Percentiles rank a stretch among this genome's conserved stretches.
Evolutionary conservation across 768 basidiomycete genomes (phyloP).

Genomic region (Nevesoporus exiguus): DNA sequence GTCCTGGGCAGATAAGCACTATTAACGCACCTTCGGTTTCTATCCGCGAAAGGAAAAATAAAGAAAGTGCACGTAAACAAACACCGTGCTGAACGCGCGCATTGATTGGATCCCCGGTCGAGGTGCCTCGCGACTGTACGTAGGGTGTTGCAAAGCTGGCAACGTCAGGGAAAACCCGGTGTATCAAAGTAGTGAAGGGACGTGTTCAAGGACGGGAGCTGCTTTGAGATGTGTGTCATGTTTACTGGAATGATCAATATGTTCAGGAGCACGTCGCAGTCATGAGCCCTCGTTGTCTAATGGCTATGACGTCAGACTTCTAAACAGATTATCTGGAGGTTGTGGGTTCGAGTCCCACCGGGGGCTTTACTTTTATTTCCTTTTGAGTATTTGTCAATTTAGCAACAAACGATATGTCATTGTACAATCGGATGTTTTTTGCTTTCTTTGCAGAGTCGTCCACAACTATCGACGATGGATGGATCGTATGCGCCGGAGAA

Average conservation of each 20-base stretch:
- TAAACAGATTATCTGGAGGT: constrained; percentile 80
- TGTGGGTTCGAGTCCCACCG: constrained; percentile 85
- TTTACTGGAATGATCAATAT: not conserved
- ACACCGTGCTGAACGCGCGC: not conserved
- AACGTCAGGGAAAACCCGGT: not conserved
- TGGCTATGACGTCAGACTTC: constrained; percentile 92
- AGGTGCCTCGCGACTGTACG: not conserved
- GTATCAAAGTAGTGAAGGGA: no score
- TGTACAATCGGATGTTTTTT: not conserved
- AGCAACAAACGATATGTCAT: not conserved
- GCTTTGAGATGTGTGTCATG: no score
- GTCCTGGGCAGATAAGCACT: constrained; percentile 7
- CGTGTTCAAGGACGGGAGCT: no score
- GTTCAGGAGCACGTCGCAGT: not conserved
- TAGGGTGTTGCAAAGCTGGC: not conserved
- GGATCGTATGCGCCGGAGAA: not conserved
- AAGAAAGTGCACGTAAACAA: not conserved
- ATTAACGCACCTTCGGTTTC: not conserved
- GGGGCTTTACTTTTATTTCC: constrained; percentile 46
- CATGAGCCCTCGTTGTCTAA: constrained; percentile 76
- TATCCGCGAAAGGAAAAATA: not conserved
- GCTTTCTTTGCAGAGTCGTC: no score
- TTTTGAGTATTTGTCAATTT: no score
- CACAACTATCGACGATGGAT: not conserved
- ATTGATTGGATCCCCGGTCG: not conserved